Conservation (phyloP, 495 filamentous ascomycete species). For the Penicillium paradoxum region DNA sequence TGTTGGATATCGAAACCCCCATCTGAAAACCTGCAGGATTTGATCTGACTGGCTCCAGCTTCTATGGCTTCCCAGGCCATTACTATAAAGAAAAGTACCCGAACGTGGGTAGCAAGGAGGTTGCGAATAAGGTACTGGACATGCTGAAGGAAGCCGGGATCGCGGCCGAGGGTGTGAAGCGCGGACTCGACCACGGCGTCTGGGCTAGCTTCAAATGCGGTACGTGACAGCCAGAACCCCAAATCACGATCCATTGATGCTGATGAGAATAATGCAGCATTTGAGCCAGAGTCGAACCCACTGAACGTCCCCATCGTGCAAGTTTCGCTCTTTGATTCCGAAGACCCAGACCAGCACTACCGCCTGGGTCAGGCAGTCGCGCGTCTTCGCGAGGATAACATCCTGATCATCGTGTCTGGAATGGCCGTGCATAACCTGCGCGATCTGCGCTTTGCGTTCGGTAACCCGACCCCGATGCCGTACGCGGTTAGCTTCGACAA, state of each 20-base stretch:
- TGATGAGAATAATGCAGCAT: conserved; percentile 39
- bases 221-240: conserved; percentile 25
- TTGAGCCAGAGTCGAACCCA: conserved; percentile 68
- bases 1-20: conserved; percentile 17
- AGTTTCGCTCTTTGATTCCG: conserved; percentile 66
- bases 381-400: conserved; percentile 62
- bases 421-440: conserved; percentile 84
- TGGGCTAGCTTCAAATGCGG: conserved; percentile 67
- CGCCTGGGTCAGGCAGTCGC: conserved; percentile 64
- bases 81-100: conserved; percentile 63
- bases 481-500: conserved; percentile 74
- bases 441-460: conserved; percentile 51
- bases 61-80: conserved; percentile 70
- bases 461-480: conserved; percentile 48
- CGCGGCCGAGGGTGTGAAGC: conserved; percentile 54
- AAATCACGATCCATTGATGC: background rate
- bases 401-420: conserved; percentile 73
- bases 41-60: conserved; percentile 36
- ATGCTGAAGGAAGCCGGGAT: conserved; percentile 58
- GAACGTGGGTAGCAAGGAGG: conserved; percentile 57
- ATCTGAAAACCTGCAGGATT: background rate
- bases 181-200: conserved; percentile 79
- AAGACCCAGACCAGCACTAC: conserved; percentile 68
- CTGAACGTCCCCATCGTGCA: conserved; percentile 75
- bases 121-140: conserved; percentile 63